Percentiles rank a stretch among this genome's conserved stretches.
Conservation (phyloP, 2,329 filamentous ascomycete species). For the Xylaria sp. region DNA sequence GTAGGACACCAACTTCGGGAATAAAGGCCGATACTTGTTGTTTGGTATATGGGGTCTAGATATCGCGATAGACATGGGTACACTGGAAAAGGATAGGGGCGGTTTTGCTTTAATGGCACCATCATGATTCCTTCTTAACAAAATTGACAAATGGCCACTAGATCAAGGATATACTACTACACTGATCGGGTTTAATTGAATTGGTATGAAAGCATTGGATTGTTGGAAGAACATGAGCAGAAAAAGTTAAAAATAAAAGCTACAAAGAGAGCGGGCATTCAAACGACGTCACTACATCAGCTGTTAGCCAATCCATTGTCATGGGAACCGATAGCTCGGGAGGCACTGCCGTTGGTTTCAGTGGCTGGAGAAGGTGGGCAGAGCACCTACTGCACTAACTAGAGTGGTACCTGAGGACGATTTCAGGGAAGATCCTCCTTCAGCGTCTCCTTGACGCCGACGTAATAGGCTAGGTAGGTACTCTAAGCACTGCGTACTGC, state of each 20-base stretch:
- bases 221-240: not conserved
- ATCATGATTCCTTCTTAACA: conserved; percentile 2
- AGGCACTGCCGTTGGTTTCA: conserved; percentile 6
- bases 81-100: not conserved
- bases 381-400: too few relatives aligned
- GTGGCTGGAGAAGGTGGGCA: not conserved
- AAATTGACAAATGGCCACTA: not conserved
- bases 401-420: conserved; percentile 1
- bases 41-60: not conserved
- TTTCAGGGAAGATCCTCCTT: not conserved
- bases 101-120: conserved; percentile 1
- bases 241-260: not conserved
- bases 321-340: conserved; percentile 9
- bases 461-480: conserved; percentile 1
- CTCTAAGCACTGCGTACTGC: too few relatives aligned
- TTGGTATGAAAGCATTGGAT: not conserved
- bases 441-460: not conserved
- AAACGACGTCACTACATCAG: conserved; percentile 30
- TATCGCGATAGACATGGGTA: conserved; percentile 5
- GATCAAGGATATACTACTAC: not conserved
- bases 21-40: not conserved
- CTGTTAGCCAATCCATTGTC: conserved; percentile 9
- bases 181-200: not conserved
- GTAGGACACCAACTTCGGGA: too few relatives aligned
- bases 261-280: not conserved